Evolutionary conservation across 2,329 filamentous ascomycete species (phyloP).

Genomic region (Xylaria sp.): DNA sequence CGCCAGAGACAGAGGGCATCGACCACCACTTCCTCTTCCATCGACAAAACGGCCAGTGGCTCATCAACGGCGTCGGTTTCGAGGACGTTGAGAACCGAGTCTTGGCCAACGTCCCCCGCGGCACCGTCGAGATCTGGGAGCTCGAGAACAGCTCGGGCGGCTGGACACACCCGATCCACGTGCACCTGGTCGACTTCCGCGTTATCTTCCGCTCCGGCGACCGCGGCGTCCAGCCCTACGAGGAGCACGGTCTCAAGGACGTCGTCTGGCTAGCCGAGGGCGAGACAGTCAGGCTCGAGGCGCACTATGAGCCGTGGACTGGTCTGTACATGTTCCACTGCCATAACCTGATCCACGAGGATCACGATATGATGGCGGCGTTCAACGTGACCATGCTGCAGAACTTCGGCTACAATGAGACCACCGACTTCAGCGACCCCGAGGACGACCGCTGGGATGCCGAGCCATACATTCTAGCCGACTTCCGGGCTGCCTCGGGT

Average conservation of each 20-base stretch:
- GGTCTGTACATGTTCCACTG: slow-evolving; percentile 59
- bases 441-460: slow-evolving; percentile 47
- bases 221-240: slow-evolving; percentile 55
- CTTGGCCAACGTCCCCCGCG: slow-evolving; percentile 53
- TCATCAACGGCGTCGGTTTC: slow-evolving; percentile 58
- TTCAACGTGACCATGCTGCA: slow-evolving; percentile 50
- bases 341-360: slow-evolving; percentile 54
- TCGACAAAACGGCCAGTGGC: slow-evolving; percentile 51
- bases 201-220: slow-evolving; percentile 54
- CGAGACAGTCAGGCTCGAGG: slow-evolving; percentile 57
- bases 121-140: slow-evolving; percentile 56
- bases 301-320: slow-evolving; percentile 58
- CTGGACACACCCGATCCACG: slow-evolving; percentile 61
- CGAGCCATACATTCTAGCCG: slow-evolving; percentile 34
- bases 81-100: slow-evolving; percentile 54
- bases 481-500: slow-evolving; percentile 33
- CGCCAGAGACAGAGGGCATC: slow-evolving; percentile 43
- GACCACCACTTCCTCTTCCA: slow-evolving; percentile 55
- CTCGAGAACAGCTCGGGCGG: slow-evolving; percentile 56
- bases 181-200: slow-evolving; percentile 65
- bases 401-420: slow-evolving; percentile 48
- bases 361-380: slow-evolving; percentile 54
- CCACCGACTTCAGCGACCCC: slow-evolving; percentile 45
- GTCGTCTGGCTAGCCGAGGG: slow-evolving; percentile 59
- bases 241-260: slow-evolving; percentile 61